Percentiles rank a stretch among this genome's conserved stretches.
These are phyloP conservation scores for Chalara sp. DNA, from an alignment of 2,329 filamentous ascomycete species.

Conservation along the genomic window DNA sequence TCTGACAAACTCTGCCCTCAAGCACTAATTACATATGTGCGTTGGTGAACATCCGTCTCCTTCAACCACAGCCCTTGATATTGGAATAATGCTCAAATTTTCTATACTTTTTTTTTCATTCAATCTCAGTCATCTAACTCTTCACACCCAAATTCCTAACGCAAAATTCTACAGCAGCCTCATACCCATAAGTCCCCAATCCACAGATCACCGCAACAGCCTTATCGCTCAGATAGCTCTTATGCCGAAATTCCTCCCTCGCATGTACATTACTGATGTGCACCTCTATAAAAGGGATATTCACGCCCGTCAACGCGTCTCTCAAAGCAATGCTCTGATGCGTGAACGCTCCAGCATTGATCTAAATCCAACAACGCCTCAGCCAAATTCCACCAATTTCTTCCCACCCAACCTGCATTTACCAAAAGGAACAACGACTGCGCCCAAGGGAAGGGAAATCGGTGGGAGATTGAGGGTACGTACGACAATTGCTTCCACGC, in stretches of 20 bases:
- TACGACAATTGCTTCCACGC: slow-evolving; percentile 53
- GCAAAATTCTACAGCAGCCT: slow-evolving; percentile 49
- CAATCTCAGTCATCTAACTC: slow-evolving; percentile 3
- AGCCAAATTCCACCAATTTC: too few species aligned
- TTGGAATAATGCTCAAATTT: too few species aligned
- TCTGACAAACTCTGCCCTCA: too few species aligned
- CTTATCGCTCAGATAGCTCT: slow-evolving; percentile 71
- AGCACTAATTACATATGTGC: too few species aligned
- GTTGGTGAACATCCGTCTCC: too few species aligned
- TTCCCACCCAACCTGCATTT: too few species aligned
- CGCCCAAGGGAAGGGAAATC: too few species aligned
- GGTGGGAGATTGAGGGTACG: too few species aligned
- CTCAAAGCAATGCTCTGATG: slow-evolving; percentile 71
- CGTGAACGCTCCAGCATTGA: slow-evolving; percentile 70
- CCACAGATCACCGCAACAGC: slow-evolving; percentile 68
- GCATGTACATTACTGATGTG: slow-evolving; percentile 71
- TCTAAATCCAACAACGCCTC: slow-evolving; percentile 24
- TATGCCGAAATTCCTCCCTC: slow-evolving; percentile 60
- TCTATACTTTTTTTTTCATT: too few species aligned
- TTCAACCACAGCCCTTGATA: too few species aligned
- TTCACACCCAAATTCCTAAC: slow-evolving; percentile 38
- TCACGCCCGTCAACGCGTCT: slow-evolving; percentile 63
- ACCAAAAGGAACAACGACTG: too few species aligned
- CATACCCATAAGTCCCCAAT: slow-evolving; percentile 55
- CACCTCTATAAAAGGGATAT: slow-evolving; percentile 70